A percentile compares a stretch with the other conserved stretches of the same genome.
phyloP scores from a whole-genome alignment of 2,329 filamentous ascomycete genomes.

The Trichocomaceae sp. region DNA sequence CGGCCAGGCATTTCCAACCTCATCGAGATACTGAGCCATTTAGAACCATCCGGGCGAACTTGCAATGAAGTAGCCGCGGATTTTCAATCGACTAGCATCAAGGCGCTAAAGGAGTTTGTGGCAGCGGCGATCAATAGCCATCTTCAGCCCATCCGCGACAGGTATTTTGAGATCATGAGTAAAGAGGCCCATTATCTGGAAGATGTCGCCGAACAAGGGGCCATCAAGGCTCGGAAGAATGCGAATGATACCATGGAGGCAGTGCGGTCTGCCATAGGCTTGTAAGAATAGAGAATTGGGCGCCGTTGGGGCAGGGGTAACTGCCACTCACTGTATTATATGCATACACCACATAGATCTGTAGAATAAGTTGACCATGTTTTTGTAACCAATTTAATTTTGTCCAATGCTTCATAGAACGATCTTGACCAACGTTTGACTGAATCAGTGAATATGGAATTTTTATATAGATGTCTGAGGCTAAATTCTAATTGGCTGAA shows the following conservation, averaged over 20 bases:
- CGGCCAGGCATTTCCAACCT: slow-evolving; percentile 86
- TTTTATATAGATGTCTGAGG: neutral
- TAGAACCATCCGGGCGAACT: slow-evolving; percentile 51
- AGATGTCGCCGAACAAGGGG: slow-evolving; percentile 26
- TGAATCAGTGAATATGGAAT: too few species aligned
- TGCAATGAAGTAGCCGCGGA: slow-evolving; percentile 44
- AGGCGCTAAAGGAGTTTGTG: slow-evolving; percentile 58
- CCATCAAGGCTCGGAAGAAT: slow-evolving; percentile 25
- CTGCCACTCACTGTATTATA: neutral
- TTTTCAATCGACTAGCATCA: slow-evolving; percentile 43
- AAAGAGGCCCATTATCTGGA: slow-evolving; percentile 25
- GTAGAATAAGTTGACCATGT: neutral
- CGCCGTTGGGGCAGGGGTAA: neutral
- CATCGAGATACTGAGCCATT: slow-evolving; percentile 68
- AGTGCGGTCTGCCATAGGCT: slow-evolving; percentile 27
- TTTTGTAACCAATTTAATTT: too few species aligned
- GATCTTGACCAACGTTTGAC: too few species aligned
- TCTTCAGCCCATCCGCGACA: slow-evolving; percentile 30
- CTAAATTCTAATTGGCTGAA: neutral
- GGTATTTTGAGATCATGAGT: slow-evolving; percentile 25
- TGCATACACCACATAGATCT: neutral
- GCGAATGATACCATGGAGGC: slow-evolving; percentile 27
- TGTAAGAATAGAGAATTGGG: slow-evolving; percentile 17
- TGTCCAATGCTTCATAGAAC: too few species aligned
- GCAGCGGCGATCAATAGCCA: slow-evolving; percentile 38